phyloP scores from a whole-genome alignment of 1,284 basidiomycete genomes.

The Sphaerobolus stellatus region DNA sequence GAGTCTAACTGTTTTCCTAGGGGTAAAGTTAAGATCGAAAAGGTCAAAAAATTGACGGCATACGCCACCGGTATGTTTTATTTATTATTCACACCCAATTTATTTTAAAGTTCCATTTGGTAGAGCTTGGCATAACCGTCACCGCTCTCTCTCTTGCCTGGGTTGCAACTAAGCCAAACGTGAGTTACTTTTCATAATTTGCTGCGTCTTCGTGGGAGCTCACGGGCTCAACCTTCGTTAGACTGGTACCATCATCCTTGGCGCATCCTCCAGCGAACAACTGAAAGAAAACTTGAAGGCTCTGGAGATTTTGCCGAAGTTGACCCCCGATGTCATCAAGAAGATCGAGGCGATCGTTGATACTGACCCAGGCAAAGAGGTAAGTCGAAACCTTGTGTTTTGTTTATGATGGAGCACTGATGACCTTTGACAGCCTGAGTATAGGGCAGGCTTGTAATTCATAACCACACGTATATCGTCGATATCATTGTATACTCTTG shows the following conservation, averaged over 20 bases:
- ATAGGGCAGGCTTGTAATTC: no score
- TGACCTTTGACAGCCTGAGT: no score
- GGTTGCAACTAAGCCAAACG: constrained; percentile 69
- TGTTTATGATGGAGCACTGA: background rate
- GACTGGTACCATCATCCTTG: constrained; percentile 61
- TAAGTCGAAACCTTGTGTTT: constrained; percentile 20
- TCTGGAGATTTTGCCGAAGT: constrained; percentile 66
- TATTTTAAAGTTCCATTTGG: background rate
- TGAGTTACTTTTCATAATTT: constrained; percentile 32
- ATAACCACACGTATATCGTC: no score
- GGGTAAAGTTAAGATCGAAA: constrained; percentile 65
- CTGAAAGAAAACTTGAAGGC: constrained; percentile 70
- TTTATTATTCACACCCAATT: background rate
- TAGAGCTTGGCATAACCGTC: constrained; percentile 55
- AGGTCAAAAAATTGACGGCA: constrained; percentile 65
- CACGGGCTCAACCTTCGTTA: constrained; percentile 56
- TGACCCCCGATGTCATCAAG: constrained; percentile 61
- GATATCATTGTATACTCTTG: no score
- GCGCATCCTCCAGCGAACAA: constrained; percentile 58
- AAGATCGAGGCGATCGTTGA: constrained; percentile 68
- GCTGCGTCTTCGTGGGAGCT: constrained; percentile 66
- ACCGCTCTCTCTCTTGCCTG: constrained; percentile 75
- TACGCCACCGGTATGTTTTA: constrained; percentile 44
- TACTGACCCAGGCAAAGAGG: constrained; percentile 43
- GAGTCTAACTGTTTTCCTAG: constrained; percentile 23